phyloP scores from a whole-genome alignment of 768 basidiomycete species.

The Panaeolus cyanescens region DNA sequence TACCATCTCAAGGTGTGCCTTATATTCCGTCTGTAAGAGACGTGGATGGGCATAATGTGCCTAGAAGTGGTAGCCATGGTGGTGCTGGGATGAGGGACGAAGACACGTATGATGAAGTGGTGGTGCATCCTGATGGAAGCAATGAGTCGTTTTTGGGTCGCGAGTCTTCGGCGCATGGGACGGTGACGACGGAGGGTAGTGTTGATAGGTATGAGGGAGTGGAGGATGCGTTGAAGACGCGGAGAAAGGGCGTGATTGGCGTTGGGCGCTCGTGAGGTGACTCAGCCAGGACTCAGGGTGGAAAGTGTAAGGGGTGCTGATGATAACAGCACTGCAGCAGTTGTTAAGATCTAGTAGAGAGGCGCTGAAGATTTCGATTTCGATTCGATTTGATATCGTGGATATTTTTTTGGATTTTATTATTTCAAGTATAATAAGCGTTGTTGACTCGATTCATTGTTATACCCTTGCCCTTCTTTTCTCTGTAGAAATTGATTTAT shows the following conservation, averaged over 20 bases:
- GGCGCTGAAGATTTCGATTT: too few species aligned
- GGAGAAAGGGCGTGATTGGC: background rate
- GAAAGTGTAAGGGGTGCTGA: too few species aligned
- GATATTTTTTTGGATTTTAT: too few species aligned
- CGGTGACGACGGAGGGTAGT: background rate
- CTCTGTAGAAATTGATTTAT: too few species aligned
- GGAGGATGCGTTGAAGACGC: background rate
- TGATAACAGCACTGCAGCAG: background rate
- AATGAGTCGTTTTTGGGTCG: background rate
- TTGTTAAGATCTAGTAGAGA: background rate
- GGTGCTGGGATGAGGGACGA: background rate
- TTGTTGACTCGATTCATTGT: too few species aligned
- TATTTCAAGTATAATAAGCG: too few species aligned
- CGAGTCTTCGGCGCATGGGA: background rate
- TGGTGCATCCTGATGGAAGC: background rate
- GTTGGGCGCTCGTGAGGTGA: background rate
- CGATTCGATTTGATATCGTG: too few species aligned
- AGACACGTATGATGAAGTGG: background rate
- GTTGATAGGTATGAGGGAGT: background rate
- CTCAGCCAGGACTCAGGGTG: too few species aligned
- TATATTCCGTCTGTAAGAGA: background rate
- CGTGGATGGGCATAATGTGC: background rate
- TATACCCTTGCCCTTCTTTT: too few species aligned
- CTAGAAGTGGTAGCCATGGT: too few species aligned
- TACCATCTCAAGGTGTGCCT: background rate